Evolutionary conservation across 805 yeast species (phyloP), one percentile per base, ranked within the genome.

Genomic region (Cyberlindnera americana): DNA sequence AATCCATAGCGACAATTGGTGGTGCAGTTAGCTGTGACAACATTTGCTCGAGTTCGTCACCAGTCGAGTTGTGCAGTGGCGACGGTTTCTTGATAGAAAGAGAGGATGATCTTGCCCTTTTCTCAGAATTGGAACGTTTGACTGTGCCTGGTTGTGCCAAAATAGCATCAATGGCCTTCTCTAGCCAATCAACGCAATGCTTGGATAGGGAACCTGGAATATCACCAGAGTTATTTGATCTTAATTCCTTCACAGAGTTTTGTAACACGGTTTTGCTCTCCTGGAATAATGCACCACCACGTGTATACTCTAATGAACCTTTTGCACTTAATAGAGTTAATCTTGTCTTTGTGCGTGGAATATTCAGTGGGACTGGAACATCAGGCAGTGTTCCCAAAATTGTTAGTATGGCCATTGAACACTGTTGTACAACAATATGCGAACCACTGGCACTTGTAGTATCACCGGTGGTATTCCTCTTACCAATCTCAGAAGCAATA

Each of bases 281-380:
- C 54, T 78, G 84, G 55, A 81, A 79, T 39, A 88, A 61, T 2
- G 91, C 80, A 0, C 96, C 95, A 27, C 89, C 88, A 56, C 86
- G 78, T 3, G 86, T 79, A 56, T 85, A 87, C 47, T 88, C 96
- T 40, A 89, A 65, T 1, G 88, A 77, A 13, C 95, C 89, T 47
- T 77, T 77, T 0, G 89, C 87, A 19, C 81, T 83, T 33, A 83
- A 52, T 22, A 84, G 64, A 0, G 83, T 69, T 47, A 81, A 71
- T 34, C 88, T 65, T 3, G 85, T 78, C 51, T 75, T 77, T 44
- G 81, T 77, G 44, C 88, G 60, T 0, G 83, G 66, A 9, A 77
- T 61, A 47, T 81, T 82, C 33, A 81, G 57, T 0, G 93, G 90
- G 11, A 83, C 57, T 0, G 90, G 83, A 9, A 82, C 55, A 30